Conservation (phyloP, 2,329 filamentous ascomycete genomes). For the Phoma herbarum region DNA sequence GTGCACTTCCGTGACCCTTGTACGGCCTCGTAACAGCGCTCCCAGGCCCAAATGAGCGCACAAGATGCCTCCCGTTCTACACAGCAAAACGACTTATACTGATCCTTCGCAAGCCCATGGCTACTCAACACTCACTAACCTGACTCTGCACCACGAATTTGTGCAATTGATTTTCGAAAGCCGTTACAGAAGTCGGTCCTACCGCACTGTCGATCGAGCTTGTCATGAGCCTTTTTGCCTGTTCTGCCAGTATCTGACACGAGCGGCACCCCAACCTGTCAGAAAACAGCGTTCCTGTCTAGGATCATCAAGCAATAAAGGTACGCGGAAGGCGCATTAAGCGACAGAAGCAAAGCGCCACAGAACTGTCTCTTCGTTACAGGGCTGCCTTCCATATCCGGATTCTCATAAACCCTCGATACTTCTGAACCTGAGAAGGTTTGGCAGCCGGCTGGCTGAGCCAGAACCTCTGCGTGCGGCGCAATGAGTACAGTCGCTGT, state of each 20-base stretch:
- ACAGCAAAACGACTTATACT: background rate
- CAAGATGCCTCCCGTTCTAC: background rate
- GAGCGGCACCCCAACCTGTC: background rate
- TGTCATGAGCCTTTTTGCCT: background rate
- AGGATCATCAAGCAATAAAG: slow-evolving; percentile 5
- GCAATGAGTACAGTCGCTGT: slow-evolving; percentile 29
- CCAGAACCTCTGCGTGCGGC: too few relatives aligned
- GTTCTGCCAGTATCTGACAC: background rate
- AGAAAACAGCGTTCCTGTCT: background rate
- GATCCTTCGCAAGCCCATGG: background rate
- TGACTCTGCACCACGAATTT: background rate
- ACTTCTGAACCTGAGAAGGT: background rate
- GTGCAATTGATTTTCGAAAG: background rate
- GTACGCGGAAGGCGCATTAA: background rate
- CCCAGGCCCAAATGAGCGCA: background rate
- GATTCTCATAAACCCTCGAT: background rate
- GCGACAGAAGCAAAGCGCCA: background rate
- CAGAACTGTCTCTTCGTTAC: background rate
- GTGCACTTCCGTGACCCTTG: background rate
- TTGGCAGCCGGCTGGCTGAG: too few relatives aligned
- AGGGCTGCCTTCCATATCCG: too few relatives aligned
- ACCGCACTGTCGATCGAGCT: background rate
- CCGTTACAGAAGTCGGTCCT: slow-evolving; percentile 7
- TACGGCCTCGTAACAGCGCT: background rate
- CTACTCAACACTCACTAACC: background rate